Conservation (phyloP, 192 early-diverging fungal species). For the Phlyctochytrium planicorne region DNA sequence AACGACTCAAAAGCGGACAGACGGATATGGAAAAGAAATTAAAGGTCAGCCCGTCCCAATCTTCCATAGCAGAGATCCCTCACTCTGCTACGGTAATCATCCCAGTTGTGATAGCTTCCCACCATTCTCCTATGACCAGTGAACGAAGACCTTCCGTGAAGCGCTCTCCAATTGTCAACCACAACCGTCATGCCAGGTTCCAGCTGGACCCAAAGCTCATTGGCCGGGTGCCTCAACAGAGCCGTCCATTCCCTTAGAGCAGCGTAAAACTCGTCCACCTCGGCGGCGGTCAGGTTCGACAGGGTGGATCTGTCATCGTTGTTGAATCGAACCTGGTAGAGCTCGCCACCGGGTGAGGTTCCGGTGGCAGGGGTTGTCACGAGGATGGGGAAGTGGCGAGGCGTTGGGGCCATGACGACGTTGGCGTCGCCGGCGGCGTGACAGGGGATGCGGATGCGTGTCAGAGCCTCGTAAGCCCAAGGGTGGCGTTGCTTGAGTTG, state of each 20-base stretch:
- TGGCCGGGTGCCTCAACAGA: conserved; percentile 50
- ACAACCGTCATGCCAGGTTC: conserved; percentile 69
- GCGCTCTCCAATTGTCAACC: conserved; percentile 80
- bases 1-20: too few species aligned
- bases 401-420: conserved; percentile 61
- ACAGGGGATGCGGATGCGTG: conserved; percentile 56
- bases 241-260: conserved; percentile 69
- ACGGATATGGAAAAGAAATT: too few species aligned
- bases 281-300: conserved; percentile 13
- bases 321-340: conserved; percentile 78
- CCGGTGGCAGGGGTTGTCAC: conserved; percentile 56
- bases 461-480: conserved; percentile 61
- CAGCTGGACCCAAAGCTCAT: conserved; percentile 67
- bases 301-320: conserved; percentile 77
- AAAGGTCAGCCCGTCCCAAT: too few species aligned
- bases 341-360: conserved; percentile 23
- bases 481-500: conserved; percentile 58
- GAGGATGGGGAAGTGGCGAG: conserved; percentile 61
- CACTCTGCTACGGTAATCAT: conserved; percentile 69
- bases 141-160: conserved; percentile 75
- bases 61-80: conserved; percentile 26
- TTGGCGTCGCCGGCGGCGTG: conserved; percentile 75
- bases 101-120: conserved; percentile 72
- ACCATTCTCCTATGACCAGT: conserved; percentile 68
- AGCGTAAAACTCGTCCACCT: conserved; percentile 64